Evolutionary conservation across 1,139 yeast species (phyloP), one percentile per base, ranked within the genome.

Genomic region (Wickerhamomyces sp.): DNA sequence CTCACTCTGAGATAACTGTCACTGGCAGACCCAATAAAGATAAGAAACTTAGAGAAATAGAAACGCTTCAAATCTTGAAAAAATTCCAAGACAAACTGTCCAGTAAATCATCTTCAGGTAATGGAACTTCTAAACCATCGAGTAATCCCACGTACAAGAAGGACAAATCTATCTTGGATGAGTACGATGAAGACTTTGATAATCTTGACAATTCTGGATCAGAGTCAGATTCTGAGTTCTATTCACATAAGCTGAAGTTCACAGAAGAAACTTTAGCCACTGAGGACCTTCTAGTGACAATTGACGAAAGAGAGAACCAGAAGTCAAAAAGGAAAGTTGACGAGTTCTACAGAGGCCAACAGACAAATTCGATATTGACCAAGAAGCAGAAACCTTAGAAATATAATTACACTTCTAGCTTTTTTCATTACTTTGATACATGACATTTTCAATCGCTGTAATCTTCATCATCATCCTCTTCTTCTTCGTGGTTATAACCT

Each of bases 221-320:
- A 2, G 48, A 46, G 7, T 43, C 49, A 3, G 49, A 42, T 26
- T 39, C 40, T 10, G 49, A 45, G 7, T 28, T 57, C n/a, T 47
- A 43, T 23, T 32, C 38, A 1, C 62, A 58, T 38, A 33, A 36
- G 18, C 44, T 58, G 9, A 36, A 33, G 12, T 52, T 48, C 26
- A 30, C 31, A 4, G 42, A 42, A 28, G 32, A 31, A 6, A 33
- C 30, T 10, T 28, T 36, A 14, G 45, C 39, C 8, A 40, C 47
- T 21, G 52, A 54, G 16, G 58, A 55, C 36, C 28, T 45, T 11
- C 33, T 55, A 13, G 36, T 54, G 2, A 53, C 59, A 0, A 43
- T 53, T 23, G 58, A 54, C 35, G 39, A 37, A 5, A 26, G 34
- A 2, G 39, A 32, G 13, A 32, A 28, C 3, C 14, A 23, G 4